Conservation (phyloP, 2,329 filamentous ascomycete species). For the Metarhizium rileyi region DNA sequence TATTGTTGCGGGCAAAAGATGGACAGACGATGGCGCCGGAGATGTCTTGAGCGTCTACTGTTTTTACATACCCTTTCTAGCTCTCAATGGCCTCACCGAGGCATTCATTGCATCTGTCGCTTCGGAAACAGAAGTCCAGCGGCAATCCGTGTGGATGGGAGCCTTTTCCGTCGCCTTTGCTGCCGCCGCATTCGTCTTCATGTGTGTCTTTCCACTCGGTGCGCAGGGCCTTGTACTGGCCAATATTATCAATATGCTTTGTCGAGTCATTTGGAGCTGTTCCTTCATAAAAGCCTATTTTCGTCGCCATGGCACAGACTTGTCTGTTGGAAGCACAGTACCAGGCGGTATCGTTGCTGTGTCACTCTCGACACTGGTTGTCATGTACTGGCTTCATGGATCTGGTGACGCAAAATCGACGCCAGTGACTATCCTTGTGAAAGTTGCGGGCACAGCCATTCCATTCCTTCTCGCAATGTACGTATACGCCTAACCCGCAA, state of each 20-base stretch:
- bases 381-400: constrained; percentile 18
- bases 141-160: constrained; percentile 77
- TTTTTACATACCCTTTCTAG: constrained; percentile 87
- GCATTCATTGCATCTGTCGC: constrained; percentile 88
- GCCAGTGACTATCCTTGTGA: constrained; percentile 29
- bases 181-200: constrained; percentile 61
- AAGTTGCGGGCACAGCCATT: constrained; percentile 38
- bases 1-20: constrained; percentile 66
- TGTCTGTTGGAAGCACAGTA: constrained; percentile 18
- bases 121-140: constrained; percentile 60
- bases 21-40: constrained; percentile 65
- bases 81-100: constrained; percentile 84
- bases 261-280: constrained; percentile 74
- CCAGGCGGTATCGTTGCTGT: constrained; percentile 18
- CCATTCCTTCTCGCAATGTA: constrained; percentile 50
- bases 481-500: constrained; percentile 26
- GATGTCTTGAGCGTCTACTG: constrained; percentile 71
- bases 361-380: constrained; percentile 17
- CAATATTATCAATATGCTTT: constrained; percentile 82
- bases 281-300: constrained; percentile 64
- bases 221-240: constrained; percentile 75
- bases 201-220: constrained; percentile 60
- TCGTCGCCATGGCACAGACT: constrained; percentile 25
- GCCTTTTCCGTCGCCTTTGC: constrained; percentile 71
- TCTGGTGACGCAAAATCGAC: constrained; percentile 14